Conservation (phyloP, 306 rosid species). For the Quercus bicolor region DNA sequence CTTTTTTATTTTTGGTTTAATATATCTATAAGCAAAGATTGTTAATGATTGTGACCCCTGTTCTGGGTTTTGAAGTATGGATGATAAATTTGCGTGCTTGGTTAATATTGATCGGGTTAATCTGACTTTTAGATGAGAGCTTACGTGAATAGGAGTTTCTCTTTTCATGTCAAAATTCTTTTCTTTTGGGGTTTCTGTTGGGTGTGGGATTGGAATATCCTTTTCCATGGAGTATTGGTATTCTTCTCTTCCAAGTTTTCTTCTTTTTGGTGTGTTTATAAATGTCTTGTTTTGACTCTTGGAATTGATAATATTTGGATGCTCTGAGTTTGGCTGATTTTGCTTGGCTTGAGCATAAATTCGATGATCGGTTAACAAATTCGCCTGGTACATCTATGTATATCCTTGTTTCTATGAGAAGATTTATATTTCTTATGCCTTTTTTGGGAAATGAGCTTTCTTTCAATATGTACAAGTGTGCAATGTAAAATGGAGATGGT, state of each 20-base stretch:
- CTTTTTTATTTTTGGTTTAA: not conserved
- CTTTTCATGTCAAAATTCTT: constrained; percentile 34
- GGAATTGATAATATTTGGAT: constrained; percentile 18
- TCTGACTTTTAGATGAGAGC: constrained; percentile 42
- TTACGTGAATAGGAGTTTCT: constrained; percentile 40
- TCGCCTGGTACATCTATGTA: constrained; percentile 10
- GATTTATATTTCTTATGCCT: not conserved
- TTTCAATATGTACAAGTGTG: constrained; percentile 7
- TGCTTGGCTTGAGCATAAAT: constrained; percentile 3
- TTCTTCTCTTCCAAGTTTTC: constrained; percentile 57
- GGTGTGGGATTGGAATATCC: constrained; percentile 79
- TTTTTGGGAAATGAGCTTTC: not conserved
- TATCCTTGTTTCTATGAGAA: not conserved
- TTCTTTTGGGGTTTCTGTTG: constrained; percentile 40
- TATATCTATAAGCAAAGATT: constrained; percentile 9
- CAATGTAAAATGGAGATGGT: constrained; percentile 24
- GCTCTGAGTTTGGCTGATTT: constrained; percentile 14
- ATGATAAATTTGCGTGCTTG: constrained; percentile 27
- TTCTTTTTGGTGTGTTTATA: constrained; percentile 20
- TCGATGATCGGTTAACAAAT: constrained; percentile 28
- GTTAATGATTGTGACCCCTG: constrained; percentile 35
- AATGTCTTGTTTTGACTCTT: constrained; percentile 7
- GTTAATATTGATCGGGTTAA: constrained; percentile 36
- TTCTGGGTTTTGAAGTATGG: constrained; percentile 47
- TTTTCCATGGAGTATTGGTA: constrained; percentile 39